A percentile compares a stretch with the other conserved stretches of the same genome.
phyloP scores from a whole-genome alignment of 208 protist genomes.

The Crithidia thermophila region DNA sequence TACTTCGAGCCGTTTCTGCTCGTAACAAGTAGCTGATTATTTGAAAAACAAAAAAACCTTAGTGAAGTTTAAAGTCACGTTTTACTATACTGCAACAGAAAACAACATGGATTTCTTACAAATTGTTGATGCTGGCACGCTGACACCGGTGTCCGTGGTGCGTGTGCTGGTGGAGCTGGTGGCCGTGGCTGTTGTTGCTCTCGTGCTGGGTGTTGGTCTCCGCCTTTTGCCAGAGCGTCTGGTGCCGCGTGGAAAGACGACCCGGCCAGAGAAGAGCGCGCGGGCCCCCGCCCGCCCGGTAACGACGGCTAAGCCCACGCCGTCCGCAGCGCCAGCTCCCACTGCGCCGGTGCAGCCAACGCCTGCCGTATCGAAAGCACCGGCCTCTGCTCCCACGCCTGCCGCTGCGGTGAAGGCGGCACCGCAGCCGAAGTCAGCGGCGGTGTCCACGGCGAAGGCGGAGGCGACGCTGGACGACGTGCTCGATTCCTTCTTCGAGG shows the following conservation, averaged over 20 bases:
- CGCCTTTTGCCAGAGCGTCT: conserved; percentile 25
- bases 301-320: too few species aligned
- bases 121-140: conserved; percentile 21
- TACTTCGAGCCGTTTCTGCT: too few species aligned
- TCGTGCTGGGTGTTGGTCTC: conserved; percentile 33
- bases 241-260: conserved; percentile 15
- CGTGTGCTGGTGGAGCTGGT: conserved; percentile 25
- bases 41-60: neutral
- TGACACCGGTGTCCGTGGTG: conserved; percentile 6
- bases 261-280: neutral
- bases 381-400: neutral
- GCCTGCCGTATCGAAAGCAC: neutral
- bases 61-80: neutral
- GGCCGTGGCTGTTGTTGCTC: conserved; percentile 4
- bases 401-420: neutral
- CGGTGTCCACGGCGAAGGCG: neutral
- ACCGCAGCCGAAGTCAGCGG: neutral
- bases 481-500: conserved; percentile 49
- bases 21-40: too few species aligned
- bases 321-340: neutral
- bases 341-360: too few species aligned
- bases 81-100: neutral
- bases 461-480: conserved; percentile 28
- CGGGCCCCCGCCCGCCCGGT: too few species aligned
- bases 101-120: conserved; percentile 55